A percentile compares a stretch with the other conserved stretches of the same genome.
Conservation (phyloP, 331 rosid genomes). For the Phaseolus coccineus region DNA sequence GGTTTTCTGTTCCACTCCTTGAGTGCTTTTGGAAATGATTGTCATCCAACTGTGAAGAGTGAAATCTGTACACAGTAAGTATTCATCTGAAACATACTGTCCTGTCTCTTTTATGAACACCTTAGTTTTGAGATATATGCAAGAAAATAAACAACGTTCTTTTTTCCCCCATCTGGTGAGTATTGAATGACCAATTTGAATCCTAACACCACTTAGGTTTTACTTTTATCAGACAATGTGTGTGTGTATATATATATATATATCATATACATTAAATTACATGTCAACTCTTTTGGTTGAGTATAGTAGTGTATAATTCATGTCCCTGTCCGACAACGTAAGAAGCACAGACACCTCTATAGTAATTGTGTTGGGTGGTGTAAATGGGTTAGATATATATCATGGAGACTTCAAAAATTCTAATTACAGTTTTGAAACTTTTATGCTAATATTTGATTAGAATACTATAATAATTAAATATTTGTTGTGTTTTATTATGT, state of each 20-base stretch:
- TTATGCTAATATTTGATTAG: background rate
- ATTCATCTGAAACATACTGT: constrained; percentile 10
- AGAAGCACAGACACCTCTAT: background rate
- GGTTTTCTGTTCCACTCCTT: constrained; percentile 73
- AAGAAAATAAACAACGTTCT: background rate
- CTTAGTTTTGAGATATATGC: background rate
- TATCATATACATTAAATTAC: background rate
- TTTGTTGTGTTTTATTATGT: background rate
- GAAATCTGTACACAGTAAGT: constrained; percentile 82
- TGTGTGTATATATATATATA: background rate
- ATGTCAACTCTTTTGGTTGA: background rate
- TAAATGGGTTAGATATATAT: background rate
- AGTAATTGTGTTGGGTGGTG: background rate
- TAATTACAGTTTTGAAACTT: background rate
- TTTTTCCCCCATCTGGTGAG: background rate
- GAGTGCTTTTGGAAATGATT: constrained; percentile 80
- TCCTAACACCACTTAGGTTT: background rate
- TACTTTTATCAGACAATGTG: background rate
- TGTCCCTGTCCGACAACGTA: background rate
- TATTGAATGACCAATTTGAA: constrained; percentile 2
- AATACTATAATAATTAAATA: background rate
- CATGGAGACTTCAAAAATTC: background rate
- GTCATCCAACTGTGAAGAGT: constrained; percentile 73
- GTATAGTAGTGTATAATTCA: background rate
- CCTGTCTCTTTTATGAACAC: constrained; percentile 14